Conservation (phyloP, 2,329 filamentous ascomycete species). For the Fusarium pseudoanthophilum region DNA sequence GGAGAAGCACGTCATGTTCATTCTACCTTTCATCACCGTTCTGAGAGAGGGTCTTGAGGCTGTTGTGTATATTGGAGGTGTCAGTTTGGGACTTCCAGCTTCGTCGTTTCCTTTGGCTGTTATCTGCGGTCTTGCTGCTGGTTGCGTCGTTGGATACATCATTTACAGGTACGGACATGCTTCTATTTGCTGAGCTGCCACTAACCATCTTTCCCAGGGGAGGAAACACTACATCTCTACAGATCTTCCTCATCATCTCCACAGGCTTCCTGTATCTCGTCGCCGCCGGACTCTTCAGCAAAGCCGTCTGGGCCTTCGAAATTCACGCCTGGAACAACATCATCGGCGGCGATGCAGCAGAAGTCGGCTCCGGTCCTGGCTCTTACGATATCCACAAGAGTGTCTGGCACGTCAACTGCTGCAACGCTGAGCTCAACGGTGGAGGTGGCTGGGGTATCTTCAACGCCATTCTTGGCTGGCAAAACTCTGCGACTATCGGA, state of each 20-base stretch:
- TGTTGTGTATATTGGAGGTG: background rate
- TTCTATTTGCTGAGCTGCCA: no score
- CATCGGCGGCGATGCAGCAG: background rate
- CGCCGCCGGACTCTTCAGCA: background rate
- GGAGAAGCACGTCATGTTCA: background rate
- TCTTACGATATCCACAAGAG: background rate
- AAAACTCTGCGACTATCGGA: background rate
- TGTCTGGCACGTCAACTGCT: constrained; percentile 2
- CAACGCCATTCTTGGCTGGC: background rate
- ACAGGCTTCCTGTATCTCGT: background rate
- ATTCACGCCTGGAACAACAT: constrained; percentile 3
- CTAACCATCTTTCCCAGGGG: background rate
- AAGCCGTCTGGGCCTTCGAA: background rate
- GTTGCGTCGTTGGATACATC: background rate
- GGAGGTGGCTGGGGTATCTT: background rate
- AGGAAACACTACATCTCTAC: background rate
- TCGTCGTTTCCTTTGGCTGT: background rate
- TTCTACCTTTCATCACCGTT: background rate
- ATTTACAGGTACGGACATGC: background rate
- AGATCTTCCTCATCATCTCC: background rate
- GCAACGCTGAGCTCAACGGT: background rate
- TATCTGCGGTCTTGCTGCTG: background rate
- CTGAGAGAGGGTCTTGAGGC: background rate
- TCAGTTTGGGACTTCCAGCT: background rate
- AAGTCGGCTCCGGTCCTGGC: background rate